Conservation (phyloP, 345 rosid species). For the Pelargonium nanum region DNA sequence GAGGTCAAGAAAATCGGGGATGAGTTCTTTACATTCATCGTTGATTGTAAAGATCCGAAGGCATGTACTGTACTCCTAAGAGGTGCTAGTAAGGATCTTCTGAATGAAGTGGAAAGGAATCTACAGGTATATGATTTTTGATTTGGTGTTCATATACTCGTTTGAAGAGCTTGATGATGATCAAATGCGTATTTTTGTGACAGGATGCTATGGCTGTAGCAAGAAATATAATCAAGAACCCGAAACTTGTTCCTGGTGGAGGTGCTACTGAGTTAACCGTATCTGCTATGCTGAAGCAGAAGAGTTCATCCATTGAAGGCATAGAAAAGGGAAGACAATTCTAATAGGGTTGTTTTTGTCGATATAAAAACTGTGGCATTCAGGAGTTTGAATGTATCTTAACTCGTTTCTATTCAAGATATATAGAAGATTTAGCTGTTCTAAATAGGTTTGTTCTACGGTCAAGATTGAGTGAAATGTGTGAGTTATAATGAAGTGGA, state of each 20-base stretch:
- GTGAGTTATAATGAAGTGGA: too few relatives aligned
- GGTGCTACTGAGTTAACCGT: slow-evolving; percentile 92
- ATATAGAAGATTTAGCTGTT: too few relatives aligned
- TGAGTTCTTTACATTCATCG: slow-evolving; percentile 79
- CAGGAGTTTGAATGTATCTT: background rate
- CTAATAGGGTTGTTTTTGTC: background rate
- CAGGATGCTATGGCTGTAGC: slow-evolving; percentile 98
- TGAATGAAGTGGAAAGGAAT: slow-evolving; percentile 94
- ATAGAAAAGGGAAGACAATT: slow-evolving; percentile 57
- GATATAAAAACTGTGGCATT: background rate
- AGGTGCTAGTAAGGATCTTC: slow-evolving; percentile 97
- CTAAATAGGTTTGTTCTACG: too few relatives aligned
- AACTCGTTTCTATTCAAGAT: background rate
- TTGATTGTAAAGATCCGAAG: slow-evolving; percentile 90
- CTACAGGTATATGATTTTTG: slow-evolving; percentile 47
- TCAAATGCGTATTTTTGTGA: slow-evolving; percentile 11
- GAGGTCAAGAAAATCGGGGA: slow-evolving; percentile 95
- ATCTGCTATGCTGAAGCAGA: slow-evolving; percentile 83
- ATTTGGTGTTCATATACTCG: slow-evolving; percentile 6
- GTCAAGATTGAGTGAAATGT: too few relatives aligned
- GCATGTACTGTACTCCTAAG: slow-evolving; percentile 89
- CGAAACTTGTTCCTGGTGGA: slow-evolving; percentile 90
- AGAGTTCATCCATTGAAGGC: slow-evolving; percentile 86
- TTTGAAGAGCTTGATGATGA: background rate
- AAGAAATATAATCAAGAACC: slow-evolving; percentile 91